Evolutionary conservation across 2,329 filamentous ascomycete genomes (phyloP).

Genomic region (Fusarium coffeatum): DNA sequence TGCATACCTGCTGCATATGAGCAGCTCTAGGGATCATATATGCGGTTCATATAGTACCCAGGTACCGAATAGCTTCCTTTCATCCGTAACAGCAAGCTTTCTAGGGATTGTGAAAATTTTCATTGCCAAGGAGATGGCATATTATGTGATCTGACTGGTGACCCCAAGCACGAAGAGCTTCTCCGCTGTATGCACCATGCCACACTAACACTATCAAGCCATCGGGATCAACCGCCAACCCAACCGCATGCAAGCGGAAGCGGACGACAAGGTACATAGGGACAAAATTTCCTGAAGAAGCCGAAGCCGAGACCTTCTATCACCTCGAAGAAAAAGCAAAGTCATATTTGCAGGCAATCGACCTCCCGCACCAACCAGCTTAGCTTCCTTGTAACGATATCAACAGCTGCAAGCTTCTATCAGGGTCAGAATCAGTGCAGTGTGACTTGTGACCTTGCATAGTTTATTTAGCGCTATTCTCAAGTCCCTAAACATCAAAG

Average conservation of each 20-base stretch:
- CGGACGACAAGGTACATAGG: slow-evolving; percentile 9
- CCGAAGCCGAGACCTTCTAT: slow-evolving; percentile 17
- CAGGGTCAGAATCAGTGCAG: slow-evolving; percentile 10
- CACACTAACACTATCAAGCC: slow-evolving; percentile 13
- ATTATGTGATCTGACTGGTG: neutral
- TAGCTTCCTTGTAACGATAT: slow-evolving; percentile 20
- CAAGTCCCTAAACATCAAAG: slow-evolving; percentile 5
- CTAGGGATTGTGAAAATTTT: neutral
- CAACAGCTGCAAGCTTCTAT: slow-evolving; percentile 11
- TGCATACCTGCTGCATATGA: neutral
- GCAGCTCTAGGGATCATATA: neutral
- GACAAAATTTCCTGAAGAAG: slow-evolving; percentile 13
- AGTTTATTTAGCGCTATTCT: slow-evolving; percentile 16
- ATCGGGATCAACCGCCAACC: slow-evolving; percentile 32
- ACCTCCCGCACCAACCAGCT: slow-evolving; percentile 36
- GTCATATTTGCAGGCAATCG: slow-evolving; percentile 24
- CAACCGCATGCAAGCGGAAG: slow-evolving; percentile 18
- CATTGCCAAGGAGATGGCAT: neutral
- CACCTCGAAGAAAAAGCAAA: slow-evolving; percentile 32
- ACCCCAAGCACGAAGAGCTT: neutral
- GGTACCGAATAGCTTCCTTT: neutral
- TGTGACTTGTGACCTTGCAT: slow-evolving; percentile 24
- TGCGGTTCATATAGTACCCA: neutral
- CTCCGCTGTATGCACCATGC: slow-evolving; percentile 4
- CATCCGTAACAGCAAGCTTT: neutral